A percentile compares a stretch with the other conserved stretches of the same genome.
phyloP scores from a whole-genome alignment of 345 rosid genomes.

The Camelina hispida region DNA sequence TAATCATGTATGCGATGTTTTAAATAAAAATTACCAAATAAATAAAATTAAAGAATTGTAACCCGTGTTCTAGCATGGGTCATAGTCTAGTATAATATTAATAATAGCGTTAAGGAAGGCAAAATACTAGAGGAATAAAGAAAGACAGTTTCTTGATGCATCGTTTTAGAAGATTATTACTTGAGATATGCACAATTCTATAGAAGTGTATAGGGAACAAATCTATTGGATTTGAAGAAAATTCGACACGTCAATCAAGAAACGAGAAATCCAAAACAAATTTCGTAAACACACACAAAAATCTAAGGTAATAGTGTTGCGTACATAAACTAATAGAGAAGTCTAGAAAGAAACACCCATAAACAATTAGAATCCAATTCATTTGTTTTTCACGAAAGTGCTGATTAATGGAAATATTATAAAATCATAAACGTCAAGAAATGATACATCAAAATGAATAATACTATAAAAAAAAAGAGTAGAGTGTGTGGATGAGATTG shows the following conservation, averaged over 20 bases:
- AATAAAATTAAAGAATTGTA: no score
- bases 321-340: neutral
- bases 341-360: neutral
- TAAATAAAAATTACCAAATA: no score
- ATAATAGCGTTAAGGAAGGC: neutral
- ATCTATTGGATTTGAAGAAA: constrained; percentile 21
- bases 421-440: neutral
- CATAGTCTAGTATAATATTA: no score
- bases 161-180: neutral
- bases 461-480: no score
- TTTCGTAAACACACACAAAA: neutral
- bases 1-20: no score
- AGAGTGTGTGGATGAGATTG: constrained; percentile 26
- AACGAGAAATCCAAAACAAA: constrained; percentile 17
- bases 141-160: neutral
- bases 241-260: constrained; percentile 19
- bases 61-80: no score
- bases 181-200: constrained; percentile 1
- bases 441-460: neutral
- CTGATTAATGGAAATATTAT: neutral
- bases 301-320: neutral
- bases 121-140: neutral
- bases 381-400: neutral
- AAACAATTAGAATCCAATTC: neutral
- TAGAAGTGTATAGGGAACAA: constrained; percentile 14